Base-by-base conservation (phyloP, 768 basidiomycete genomes). In the Lanmaoa pseudosensibilis region DNA sequence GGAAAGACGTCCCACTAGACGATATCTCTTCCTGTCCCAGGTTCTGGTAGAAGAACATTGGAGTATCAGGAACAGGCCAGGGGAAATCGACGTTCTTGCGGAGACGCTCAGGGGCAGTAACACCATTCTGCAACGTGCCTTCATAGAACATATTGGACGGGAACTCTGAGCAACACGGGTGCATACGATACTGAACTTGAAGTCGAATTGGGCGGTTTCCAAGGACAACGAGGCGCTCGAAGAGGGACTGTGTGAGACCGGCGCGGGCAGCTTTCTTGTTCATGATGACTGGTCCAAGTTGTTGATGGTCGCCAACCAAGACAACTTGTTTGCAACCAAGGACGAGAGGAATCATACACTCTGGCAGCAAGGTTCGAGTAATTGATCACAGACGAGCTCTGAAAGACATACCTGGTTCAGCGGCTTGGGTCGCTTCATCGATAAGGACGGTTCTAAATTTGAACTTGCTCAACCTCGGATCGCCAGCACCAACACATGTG, bases 121-220 rank as follows among this genome's bases (percentile, higher is more conserved):
- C 97, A 71, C 97, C 97, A 70, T 99, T 99, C 75, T 99, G 97
- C 27, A 99, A 75, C 0, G 96, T 96, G 23, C 97, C 97, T 70
- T 99, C 97, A 73, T 99, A 99, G 78, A 99, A 98, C 97, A 99
- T 99, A 75, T 99, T 99, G 56, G 94, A 96, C 3, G 97, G 96
- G 78, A 99, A 99, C 74, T 98, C 95, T 43, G 97, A 98, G 51
- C 98, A 80, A 72, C 96, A 98, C 9, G 97, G 97, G 71, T 99
- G 97, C 97, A 99, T 99, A 73, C 97, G 95, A 69, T 99, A 99
- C 74, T 99, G 97, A 30, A 99, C 97, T 75, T 98, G 96, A 30
- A 99, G 85, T 52, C 97, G 94, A 68, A 99, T 99, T 21, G 97
- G 97, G 30, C 94, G 84, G 73, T 99, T 99, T 33, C 88, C 87